Evolutionary conservation across 805 yeast genomes (phyloP), one percentile per base, ranked within the genome.

Genomic region (Torulaspora quercuum): DNA sequence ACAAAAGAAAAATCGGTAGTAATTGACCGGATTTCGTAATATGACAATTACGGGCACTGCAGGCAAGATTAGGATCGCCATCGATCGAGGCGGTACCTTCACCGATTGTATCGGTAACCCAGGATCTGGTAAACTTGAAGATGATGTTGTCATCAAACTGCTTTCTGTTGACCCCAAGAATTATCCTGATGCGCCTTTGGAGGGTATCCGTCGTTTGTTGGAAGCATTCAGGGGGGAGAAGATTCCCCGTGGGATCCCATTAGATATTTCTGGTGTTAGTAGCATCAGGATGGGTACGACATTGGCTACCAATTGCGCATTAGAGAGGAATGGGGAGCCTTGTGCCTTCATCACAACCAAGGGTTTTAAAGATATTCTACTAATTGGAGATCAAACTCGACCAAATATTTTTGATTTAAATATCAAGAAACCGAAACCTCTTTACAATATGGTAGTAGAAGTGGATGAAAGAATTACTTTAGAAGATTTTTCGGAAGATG

Each of bases 291-390:
- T 89, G 83, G 97, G 97, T 3, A 88, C 97, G 3, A 89, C 97
- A 0, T 92, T 88, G 7, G 97, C 98, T 2, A 90, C 97, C 6
- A 90, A 90, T 63, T 96, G 97, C 1, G 70, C 92, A 21, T 69
- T 90, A 42, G 97, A 90, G 55, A 72, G 97, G 45, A 88, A 88
- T 55, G 98, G 97, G 34, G 94, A 88, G 39, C 67, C 78, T 20
- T 89, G 94, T 49, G 94, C 92, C 1, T 69, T 90, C 41, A 61
- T 89, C 4, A 87, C 95, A 2, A 85, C 97, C 10, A 82, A 78
- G 51, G 98, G 97, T 0, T 90, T 87, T 63, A 76, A 76, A 48
- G 97, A 90, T 54, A 78, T 84, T 25, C 66, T 90, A 43, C 62
- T 69, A 2, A 89, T 90, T 48, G 97, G 97, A 2, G 88, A 86